A percentile compares a stretch with the other conserved stretches of the same genome.
These are phyloP conservation scores for Pugionium cornutum DNA, from an alignment of 345 rosid species.

Conservation along the genomic window DNA sequence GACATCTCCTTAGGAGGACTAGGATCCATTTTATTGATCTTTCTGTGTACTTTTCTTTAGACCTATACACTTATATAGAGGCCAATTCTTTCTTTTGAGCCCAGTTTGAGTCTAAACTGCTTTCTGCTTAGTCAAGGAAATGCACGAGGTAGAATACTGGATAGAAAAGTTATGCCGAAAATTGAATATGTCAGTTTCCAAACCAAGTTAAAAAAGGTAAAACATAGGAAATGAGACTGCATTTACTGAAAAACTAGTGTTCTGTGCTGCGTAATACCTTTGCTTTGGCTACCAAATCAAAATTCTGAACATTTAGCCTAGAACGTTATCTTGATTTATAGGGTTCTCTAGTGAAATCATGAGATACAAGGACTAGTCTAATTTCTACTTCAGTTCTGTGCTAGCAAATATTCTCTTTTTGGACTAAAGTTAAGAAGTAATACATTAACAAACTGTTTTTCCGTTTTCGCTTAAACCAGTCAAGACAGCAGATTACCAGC, in stretches of 20 bases:
- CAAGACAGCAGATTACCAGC: conserved; percentile 99
- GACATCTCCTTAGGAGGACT: conserved; percentile 15
- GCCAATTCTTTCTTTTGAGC: conserved; percentile 2
- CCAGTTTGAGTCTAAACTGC: conserved; percentile 15
- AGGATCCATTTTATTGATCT: conserved; percentile 9
- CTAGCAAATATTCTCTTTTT: conserved; percentile 11
- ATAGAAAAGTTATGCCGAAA: not conserved
- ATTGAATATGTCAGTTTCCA: not conserved
- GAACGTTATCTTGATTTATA: conserved; percentile 1
- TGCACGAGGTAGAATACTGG: not conserved
- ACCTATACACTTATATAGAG: conserved; percentile 5
- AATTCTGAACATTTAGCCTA: not conserved
- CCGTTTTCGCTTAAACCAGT: conserved; percentile 47
- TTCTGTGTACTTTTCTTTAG: conserved; percentile 8
- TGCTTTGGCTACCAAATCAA: conserved; percentile 15
- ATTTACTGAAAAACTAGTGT: conserved; percentile 13
- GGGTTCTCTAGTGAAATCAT: conserved; percentile 25
- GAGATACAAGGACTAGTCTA: conserved; percentile 1
- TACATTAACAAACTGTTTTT: conserved; percentile 30
- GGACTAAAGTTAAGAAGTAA: conserved; percentile 15
- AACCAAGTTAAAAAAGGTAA: not conserved
- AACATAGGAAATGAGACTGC: not conserved
- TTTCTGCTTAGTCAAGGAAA: conserved; percentile 2
- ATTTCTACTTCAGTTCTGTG: conserved; percentile 18
- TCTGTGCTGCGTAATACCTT: conserved; percentile 11